Evolutionary conservation across 2,329 filamentous ascomycete species (phyloP), one percentile per base, ranked within the genome.

Genomic region (Monascus ruber): DNA sequence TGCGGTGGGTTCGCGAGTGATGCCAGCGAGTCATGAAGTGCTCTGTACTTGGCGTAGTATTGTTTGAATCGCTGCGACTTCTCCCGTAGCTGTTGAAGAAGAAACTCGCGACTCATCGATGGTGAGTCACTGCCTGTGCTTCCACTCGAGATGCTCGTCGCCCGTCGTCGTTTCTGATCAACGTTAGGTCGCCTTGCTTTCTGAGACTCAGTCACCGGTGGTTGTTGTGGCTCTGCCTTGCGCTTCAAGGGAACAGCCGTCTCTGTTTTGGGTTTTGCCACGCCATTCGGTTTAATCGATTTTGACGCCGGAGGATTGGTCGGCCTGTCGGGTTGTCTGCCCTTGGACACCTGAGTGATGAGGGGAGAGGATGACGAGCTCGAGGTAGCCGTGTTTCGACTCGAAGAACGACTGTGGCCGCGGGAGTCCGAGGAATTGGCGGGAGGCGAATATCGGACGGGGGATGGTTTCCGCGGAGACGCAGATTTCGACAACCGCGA

Each of bases 381-480:
- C 10, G 65, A 68, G 4, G 65, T 63, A 10, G 34, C 62, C 57
- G 33, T 62, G 64, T 11, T 64, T 6, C 28, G 62, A 39, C 53
- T 63, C 24, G 63, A 63, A 34, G 63, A 62, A 32, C 59, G 58
- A 36, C 46, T 57, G 46, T 62, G 60, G 50, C 70, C 62, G 44
- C 73, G 64, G 40, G 73, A 62, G 51, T 79, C 74, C 17, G 75
- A 78, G 26, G 72, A 72, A 53, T 76, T 78, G 43, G 76, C 70
- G 5, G 76, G 75, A 24, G 74, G 74, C 2, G 76, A 78, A 5
- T 73, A 74, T 6, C 72, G 75, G 7, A 79, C 68, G 8, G 75
- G 76, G 10, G 77, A 79, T 2, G 75, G 75, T 38, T 79, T 79
- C 51, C 71, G 73, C 1, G 76, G 74, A 33, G 73, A 76, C 43